Conservation (phyloP, 192 early-diverging fungal genomes). For the Chytriomyces sp. region DNA sequence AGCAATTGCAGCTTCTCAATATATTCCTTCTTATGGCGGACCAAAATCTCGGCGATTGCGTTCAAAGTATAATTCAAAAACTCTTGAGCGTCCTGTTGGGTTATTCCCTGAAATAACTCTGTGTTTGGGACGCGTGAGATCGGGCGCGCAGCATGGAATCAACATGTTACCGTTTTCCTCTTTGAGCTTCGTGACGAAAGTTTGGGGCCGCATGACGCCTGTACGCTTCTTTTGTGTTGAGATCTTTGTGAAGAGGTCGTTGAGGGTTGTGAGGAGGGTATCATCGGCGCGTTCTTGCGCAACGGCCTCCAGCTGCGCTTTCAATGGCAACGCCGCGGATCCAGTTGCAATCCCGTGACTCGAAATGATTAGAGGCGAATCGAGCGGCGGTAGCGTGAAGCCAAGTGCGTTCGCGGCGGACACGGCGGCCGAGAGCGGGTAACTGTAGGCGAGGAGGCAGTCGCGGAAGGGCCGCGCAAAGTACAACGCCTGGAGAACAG, state of each 20-base stretch:
- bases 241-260: slow-evolving; percentile 85
- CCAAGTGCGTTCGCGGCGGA: slow-evolving; percentile 19
- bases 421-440: slow-evolving; percentile 45
- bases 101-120: slow-evolving; percentile 91
- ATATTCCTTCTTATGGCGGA: slow-evolving; percentile 47
- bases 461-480: slow-evolving; percentile 93
- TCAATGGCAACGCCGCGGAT: slow-evolving; percentile 20
- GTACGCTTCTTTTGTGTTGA: slow-evolving; percentile 79
- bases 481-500: slow-evolving; percentile 94
- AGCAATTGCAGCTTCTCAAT: slow-evolving; percentile 42
- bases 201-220: slow-evolving; percentile 79
- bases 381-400: not conserved
- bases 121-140: no score
- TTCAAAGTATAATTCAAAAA: slow-evolving; percentile 95
- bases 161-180: slow-evolving; percentile 84
- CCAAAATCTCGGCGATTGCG: slow-evolving; percentile 80
- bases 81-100: slow-evolving; percentile 99
- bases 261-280: slow-evolving; percentile 80
- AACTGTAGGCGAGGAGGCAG: slow-evolving; percentile 79
- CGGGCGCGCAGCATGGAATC: no score
- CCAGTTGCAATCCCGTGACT: not conserved
- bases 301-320: not conserved
- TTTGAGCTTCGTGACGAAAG: slow-evolving; percentile 88
- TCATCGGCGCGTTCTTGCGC: slow-evolving; percentile 54
- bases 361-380: not conserved